A percentile compares a stretch with the other conserved stretches of the same genome.
Conservation (phyloP, 179 eudicot genomes). For the Gypsophila paniculata region DNA sequence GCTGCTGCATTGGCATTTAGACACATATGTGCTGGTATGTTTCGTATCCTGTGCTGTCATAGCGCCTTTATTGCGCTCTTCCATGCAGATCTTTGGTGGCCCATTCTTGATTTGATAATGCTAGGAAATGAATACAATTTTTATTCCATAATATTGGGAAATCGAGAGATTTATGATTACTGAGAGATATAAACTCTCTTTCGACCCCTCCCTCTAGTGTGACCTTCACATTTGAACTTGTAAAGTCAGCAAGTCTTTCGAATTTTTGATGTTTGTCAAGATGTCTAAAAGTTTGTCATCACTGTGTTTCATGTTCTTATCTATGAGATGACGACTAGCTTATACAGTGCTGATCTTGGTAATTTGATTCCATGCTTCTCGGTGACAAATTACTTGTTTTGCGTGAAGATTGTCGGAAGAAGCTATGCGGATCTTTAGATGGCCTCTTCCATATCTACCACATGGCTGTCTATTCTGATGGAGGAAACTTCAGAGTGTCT, state of each 20-base stretch:
- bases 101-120: background rate
- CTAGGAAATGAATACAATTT: background rate
- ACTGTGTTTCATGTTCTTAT: background rate
- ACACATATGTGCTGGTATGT: slow-evolving; percentile 83
- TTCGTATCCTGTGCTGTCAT: slow-evolving; percentile 3
- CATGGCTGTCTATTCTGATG: slow-evolving; percentile 72
- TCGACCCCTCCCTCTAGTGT: background rate
- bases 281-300: background rate
- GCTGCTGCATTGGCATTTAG: slow-evolving; percentile 94
- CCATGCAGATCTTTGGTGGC: background rate
- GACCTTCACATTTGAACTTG: slow-evolving; percentile 1
- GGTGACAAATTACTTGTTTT: slow-evolving; percentile 15
- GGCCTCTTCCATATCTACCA: slow-evolving; percentile 95
- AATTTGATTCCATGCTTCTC: slow-evolving; percentile 10
- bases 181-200: slow-evolving; percentile 5
- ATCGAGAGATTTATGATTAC: background rate
- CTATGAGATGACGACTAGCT: background rate
- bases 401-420: slow-evolving; percentile 77
- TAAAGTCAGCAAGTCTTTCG: background rate
- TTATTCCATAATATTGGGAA: background rate
- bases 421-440: slow-evolving; percentile 84
- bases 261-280: background rate
- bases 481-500: slow-evolving; percentile 82
- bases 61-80: background rate
- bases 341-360: background rate